Evolutionary conservation across 2,329 filamentous ascomycete genomes (phyloP), one percentile per base, ranked within the genome.

Genomic region (Sporothrix inflata): DNA sequence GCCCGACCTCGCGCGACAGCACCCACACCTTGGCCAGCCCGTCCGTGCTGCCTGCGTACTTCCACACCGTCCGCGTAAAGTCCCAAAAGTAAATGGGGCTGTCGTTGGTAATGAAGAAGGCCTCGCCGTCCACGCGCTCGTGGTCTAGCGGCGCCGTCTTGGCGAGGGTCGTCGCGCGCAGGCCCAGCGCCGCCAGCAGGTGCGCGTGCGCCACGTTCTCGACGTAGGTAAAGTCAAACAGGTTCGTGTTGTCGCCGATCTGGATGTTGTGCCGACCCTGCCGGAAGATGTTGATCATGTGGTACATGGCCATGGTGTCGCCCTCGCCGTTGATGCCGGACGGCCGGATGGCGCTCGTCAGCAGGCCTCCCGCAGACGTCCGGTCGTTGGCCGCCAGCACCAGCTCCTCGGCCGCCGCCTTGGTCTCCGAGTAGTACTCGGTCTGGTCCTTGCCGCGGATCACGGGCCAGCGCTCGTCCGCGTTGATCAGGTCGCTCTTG

Each of bases 291-390:
- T 90, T 87, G 78, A 97, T 85, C 74, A 98, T 87, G 76, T 91
- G 89, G 75, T 90, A 88, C 45, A 95, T 89, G 16, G 91, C 82
- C 79, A 94, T 91, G 70, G 89, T 88, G 83, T 99, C 96, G 77
- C 93, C 93, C 79, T 96, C 93, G 77, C 95, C 95, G 78, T 97
- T 93, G 80, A 98, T 97, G 76, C 93, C 93, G 14, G 94, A 92
- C 7, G 94, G 93, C 19, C 96, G 92, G 75, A 98, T 87, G 40
- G 94, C 86, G 78, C 88, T 88, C n/a, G 94, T 97, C 11, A 93
- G 85, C 81, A 97, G 89, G 57, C 84, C 83, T 77, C 82, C 85
- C 68, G 83, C 76, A 74, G 77, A 71, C 2, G 34, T 12, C 14
- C 74, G 74, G 68, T 76, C 76, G 85, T 94, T 96, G 78, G 92